Evolutionary conservation across 306 rosid genomes (phyloP), one percentile per base, ranked within the genome.

Genomic region (Medicago lupulina): DNA sequence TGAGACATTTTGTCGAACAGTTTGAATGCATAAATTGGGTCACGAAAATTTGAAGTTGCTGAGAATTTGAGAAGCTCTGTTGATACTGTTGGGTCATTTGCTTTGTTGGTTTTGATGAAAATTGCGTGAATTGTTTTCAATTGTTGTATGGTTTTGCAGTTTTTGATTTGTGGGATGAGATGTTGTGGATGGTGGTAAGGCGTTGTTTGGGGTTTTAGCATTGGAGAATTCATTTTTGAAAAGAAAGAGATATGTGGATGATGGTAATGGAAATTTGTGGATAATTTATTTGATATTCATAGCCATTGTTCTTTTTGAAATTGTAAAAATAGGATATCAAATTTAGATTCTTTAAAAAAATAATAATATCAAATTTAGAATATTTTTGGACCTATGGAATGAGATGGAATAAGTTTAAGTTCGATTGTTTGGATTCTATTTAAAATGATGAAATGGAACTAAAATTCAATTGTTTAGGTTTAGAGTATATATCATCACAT

Each of bases 81-180:
- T 16, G 93, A 83, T 13, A 87, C 76, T 13, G 79, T 84, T 38
- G 86, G 85, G 76, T 90, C 88, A 50, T 86, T 89, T 67, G 85
- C 80, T 85, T 87, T 75, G 28, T 80, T 84, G 25, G 89, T 89
- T 84, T 92, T 88, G 79, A 92, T 87, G 74, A 84, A 65, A 54
- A 64, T 50, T 81, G 92, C 97, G 41, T 92, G 96, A n/a, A 88
- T 67, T 88, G 88, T 96, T 79, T 78, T 86, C 57, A 90, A 39
- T 70, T 90, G 88, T 78, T 67, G 74, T n/a, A 85, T 53, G 84
- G 85, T 85, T 87, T 84, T 87, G 87, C 89, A 88, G 43, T 61
- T 50, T 49, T 84, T 63, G 71, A 92, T 74, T 43, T 83, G 83
- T 39, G 88, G 89, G 86, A 88, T 59, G 70, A 72, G 83, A 8